Evolutionary conservation across 1,284 basidiomycete species (phyloP).

Genomic region (Ceratobasidium sp.): DNA sequence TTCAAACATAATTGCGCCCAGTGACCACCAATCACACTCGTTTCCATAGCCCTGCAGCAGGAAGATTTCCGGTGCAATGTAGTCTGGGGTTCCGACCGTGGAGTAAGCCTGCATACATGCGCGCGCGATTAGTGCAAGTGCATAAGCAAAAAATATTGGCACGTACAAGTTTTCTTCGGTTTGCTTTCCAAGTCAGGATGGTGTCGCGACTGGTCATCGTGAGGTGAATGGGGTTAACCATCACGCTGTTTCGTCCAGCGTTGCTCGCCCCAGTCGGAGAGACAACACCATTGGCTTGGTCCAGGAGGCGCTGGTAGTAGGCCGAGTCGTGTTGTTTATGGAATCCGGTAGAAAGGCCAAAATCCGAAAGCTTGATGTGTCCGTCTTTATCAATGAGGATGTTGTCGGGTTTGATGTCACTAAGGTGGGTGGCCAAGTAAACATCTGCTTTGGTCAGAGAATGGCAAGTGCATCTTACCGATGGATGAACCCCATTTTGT

Average conservation of each 20-base stretch:
- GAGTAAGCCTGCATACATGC: conserved; percentile 84
- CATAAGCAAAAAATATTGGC: background rate
- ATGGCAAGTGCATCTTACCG: conserved; percentile 68
- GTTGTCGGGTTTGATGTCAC: conserved; percentile 96
- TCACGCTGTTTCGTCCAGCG: conserved; percentile 82
- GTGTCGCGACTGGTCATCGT: conserved; percentile 94
- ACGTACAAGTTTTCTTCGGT: conserved; percentile 91
- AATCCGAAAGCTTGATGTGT: conserved; percentile 96
- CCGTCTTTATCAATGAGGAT: conserved; percentile 96
- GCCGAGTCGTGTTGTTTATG: conserved; percentile 95
- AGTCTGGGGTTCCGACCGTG: conserved; percentile 98
- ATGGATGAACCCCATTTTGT: conserved; percentile 99
- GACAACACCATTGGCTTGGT: conserved; percentile 60
- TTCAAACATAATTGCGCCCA: conserved; percentile 99
- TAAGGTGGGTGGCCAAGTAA: conserved; percentile 16
- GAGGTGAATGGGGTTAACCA: conserved; percentile 94
- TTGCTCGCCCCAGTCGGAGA: conserved; percentile 45
- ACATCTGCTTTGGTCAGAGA: background rate
- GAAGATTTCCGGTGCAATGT: conserved; percentile 99
- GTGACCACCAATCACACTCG: conserved; percentile 98
- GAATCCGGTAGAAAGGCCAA: conserved; percentile 94
- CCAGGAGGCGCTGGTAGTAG: conserved; percentile 84
- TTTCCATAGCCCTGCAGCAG: conserved; percentile 97
- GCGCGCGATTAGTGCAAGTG: background rate
- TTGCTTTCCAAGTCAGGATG: conserved; percentile 99